A percentile compares a stretch with the other conserved stretches of the same genome.
These are phyloP conservation scores for Paramyrothecium roridum DNA, from an alignment of 2,329 filamentous ascomycete genomes.

Conservation along the genomic window DNA sequence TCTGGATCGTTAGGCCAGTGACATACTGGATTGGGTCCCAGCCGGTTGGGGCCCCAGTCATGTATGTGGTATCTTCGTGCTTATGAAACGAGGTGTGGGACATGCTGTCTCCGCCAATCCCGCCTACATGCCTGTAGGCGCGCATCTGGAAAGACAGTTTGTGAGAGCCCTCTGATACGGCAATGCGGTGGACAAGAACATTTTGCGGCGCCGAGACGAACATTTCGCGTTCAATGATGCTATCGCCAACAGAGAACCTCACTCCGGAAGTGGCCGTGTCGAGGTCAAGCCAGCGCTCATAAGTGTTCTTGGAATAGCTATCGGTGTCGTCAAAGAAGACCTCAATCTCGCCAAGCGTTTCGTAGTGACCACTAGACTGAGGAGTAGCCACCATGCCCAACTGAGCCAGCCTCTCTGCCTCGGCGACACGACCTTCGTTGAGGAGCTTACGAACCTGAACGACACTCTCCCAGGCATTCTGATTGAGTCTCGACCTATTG, in stretches of 20 bases:
- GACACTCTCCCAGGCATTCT: neutral
- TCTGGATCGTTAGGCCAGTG: neutral
- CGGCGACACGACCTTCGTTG: neutral
- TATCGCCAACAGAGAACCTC: neutral
- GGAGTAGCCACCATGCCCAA: neutral
- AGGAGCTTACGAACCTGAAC: neutral
- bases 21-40: neutral
- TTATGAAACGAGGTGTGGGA: neutral
- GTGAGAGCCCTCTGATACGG: neutral
- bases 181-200: neutral
- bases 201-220: neutral
- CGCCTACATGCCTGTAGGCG: neutral
- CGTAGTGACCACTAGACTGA: neutral
- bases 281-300: neutral
- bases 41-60: neutral
- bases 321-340: neutral
- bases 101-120: neutral
- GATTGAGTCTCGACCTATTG: neutral
- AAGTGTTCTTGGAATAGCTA: neutral
- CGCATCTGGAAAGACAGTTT: slow-evolving; percentile 1
- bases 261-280: neutral
- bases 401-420: neutral
- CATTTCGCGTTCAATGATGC: neutral
- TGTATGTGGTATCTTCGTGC: neutral
- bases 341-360: slow-evolving; percentile 1